phyloP scores from a whole-genome alignment of 441 rosid genomes.

The Flueggea neowawraea region DNA sequence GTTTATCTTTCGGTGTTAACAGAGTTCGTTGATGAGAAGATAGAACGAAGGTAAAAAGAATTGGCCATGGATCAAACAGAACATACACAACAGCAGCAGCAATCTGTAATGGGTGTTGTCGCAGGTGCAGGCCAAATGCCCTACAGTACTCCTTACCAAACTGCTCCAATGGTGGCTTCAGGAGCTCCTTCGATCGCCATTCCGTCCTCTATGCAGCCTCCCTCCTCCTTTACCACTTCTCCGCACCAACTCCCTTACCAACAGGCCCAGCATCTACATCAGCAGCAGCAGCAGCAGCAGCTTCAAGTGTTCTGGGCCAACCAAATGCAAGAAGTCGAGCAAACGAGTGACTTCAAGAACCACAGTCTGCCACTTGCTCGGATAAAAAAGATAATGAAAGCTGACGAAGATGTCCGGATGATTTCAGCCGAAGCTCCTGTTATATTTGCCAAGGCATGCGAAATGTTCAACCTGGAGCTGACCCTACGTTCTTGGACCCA shows the following conservation, averaged over 20 bases:
- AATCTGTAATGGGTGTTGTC: conserved; percentile 36
- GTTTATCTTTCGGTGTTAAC: too few relatives aligned
- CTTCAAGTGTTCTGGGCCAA: conserved; percentile 83
- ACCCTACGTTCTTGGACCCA: conserved; percentile 91
- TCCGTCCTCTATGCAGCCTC: conserved; percentile 41
- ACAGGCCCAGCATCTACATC: conserved; percentile 78
- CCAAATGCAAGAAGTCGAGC: conserved; percentile 87
- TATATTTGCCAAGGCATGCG: conserved; percentile 87
- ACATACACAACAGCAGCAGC: too few relatives aligned
- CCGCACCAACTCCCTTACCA: conserved; percentile 62
- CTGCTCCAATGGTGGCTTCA: conserved; percentile 37
- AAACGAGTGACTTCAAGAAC: conserved; percentile 72
- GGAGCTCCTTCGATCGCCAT: conserved; percentile 37
- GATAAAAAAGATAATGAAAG: conserved; percentile 95
- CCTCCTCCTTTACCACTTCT: conserved; percentile 34
- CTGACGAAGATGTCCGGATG: conserved; percentile 93
- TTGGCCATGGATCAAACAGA: too few relatives aligned
- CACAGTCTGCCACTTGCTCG: conserved; percentile 89
- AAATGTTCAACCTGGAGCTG: conserved; percentile 86
- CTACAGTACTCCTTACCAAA: conserved; percentile 46
- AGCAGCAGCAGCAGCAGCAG: conserved; percentile 77
- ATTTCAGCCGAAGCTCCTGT: conserved; percentile 93
- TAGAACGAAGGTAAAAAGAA: too few relatives aligned
- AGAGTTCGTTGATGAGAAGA: too few relatives aligned
- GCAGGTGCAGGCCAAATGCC: conserved; percentile 39